Conservation (phyloP, 805 yeast genomes). For the Ogataea saltuana region DNA sequence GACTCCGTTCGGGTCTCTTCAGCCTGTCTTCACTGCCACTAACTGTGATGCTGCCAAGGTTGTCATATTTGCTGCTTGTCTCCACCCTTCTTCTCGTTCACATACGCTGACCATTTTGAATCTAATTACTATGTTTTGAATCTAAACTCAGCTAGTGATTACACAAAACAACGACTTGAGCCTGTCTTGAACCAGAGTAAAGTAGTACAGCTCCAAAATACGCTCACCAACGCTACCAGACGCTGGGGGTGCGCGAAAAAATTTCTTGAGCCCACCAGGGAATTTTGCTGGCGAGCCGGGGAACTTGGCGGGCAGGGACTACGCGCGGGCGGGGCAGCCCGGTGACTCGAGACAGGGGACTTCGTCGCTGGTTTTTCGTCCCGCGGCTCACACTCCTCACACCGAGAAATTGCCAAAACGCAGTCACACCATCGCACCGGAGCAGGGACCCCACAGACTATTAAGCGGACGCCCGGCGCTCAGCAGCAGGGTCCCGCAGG, state of each 20-base stretch:
- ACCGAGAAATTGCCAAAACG: slow-evolving; percentile 14
- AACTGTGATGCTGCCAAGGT: too few species aligned
- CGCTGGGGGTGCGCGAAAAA: slow-evolving; percentile 1
- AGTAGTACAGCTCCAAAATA: not conserved
- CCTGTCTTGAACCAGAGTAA: not conserved
- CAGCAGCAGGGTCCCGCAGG: too few species aligned
- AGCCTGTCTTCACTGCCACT: too few species aligned
- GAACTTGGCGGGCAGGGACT: too few species aligned
- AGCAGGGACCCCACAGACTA: too few species aligned
- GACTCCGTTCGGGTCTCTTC: too few species aligned
- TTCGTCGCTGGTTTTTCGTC: too few species aligned
- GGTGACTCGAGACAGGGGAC: too few species aligned
- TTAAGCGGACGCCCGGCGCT: too few species aligned
- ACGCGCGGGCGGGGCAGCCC: too few species aligned
- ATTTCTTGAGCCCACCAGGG: slow-evolving; percentile 2
- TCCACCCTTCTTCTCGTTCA: not conserved
- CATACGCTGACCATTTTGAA: slow-evolving; percentile 11
- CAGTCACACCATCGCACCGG: too few species aligned
- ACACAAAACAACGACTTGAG: not conserved
- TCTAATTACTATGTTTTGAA: not conserved
- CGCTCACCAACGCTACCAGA: slow-evolving; percentile 1
- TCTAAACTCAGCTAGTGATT: not conserved
- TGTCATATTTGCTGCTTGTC: too few species aligned
- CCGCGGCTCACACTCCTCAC: slow-evolving; percentile 10
- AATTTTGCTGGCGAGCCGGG: not conserved